Evolutionary conservation across 306 rosid species (phyloP).

Genomic region (Lupinus albus): DNA sequence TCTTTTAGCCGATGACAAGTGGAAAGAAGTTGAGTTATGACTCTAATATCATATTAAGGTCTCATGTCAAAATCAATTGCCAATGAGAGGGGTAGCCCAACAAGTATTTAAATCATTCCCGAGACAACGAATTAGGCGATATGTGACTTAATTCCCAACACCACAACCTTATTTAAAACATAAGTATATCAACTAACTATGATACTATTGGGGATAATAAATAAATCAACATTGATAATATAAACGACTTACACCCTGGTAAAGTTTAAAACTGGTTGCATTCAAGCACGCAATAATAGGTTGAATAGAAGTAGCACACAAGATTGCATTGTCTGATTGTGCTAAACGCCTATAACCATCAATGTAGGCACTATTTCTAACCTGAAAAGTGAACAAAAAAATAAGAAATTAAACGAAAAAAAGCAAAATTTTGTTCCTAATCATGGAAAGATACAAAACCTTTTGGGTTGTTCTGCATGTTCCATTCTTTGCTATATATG

Average conservation of each 20-base stretch:
- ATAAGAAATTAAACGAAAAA: background rate
- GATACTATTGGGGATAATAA: no score
- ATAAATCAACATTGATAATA: background rate
- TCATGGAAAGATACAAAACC: slow-evolving; percentile 17
- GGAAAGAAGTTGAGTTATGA: no score
- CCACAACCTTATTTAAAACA: no score
- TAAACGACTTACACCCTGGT: slow-evolving; percentile 34
- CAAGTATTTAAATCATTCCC: no score
- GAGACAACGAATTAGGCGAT: no score
- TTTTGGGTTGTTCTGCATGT: slow-evolving; percentile 39
- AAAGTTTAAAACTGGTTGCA: slow-evolving; percentile 46
- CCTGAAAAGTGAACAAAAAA: background rate
- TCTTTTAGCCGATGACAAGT: no score
- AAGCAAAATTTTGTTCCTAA: no score
- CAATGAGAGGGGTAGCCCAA: no score
- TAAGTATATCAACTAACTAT: no score
- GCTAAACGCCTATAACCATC: slow-evolving; percentile 43
- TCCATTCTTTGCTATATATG: slow-evolving; percentile 9
- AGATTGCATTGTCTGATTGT: slow-evolving; percentile 46
- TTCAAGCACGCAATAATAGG: slow-evolving; percentile 51
- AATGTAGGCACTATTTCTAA: background rate
- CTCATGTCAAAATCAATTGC: no score
- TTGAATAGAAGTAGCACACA: slow-evolving; percentile 51
- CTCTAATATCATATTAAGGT: no score
- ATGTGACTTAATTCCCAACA: no score